Conservation (phyloP, 176 grass and related monocot genomes). For the Ensete ventricosum region DNA sequence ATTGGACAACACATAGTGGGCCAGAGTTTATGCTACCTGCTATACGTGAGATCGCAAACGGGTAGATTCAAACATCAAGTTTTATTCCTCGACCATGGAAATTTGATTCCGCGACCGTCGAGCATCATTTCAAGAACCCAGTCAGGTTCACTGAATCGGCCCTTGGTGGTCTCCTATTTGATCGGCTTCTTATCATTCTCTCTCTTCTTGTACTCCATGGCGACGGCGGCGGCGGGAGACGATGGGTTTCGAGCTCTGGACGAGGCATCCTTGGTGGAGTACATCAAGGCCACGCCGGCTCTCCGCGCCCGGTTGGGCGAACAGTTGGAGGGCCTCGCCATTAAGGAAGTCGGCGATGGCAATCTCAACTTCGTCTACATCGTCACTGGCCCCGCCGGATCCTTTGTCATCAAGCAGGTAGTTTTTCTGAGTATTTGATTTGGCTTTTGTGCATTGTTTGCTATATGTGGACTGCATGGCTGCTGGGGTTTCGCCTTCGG, state of each 20-base stretch:
- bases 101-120: no score
- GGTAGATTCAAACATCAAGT: no score
- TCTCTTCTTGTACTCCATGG: background rate
- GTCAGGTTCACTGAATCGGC: no score
- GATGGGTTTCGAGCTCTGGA: conserved; percentile 55
- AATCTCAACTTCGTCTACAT: conserved; percentile 99
- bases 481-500: background rate
- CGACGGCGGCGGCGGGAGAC: conserved; percentile 7
- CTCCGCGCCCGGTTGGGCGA: conserved; percentile 47
- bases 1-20: no score
- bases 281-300: conserved; percentile 65
- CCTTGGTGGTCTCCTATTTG: no score
- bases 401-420: conserved; percentile 86
- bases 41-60: no score
- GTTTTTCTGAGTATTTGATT: background rate
- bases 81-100: no score
- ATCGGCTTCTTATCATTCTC: no score
- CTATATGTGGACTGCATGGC: no score
- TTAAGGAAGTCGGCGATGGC: conserved; percentile 89
- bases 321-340: conserved; percentile 28
- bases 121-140: no score
- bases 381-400: conserved; percentile 51
- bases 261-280: conserved; percentile 58
- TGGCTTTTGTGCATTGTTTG: no score
- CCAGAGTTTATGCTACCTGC: no score